Evolutionary conservation across 225 moss, liverwort and hornwort species (phyloP), one percentile per base, ranked within the genome.

Genomic region (Pseudisothecium myosuroides): DNA sequence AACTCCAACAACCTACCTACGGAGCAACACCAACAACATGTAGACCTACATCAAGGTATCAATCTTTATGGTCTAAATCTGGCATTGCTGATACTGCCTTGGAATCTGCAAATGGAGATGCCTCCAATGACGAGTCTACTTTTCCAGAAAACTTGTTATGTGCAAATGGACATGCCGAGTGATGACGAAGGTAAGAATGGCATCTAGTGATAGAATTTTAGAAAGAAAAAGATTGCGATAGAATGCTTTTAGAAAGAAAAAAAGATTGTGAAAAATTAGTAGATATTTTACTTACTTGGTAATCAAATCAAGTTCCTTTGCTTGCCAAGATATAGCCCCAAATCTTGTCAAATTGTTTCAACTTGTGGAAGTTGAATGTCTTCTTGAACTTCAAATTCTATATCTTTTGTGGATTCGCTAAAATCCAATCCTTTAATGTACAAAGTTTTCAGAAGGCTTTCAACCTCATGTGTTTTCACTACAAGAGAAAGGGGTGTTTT

Each of bases 361-460:
- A 16, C 26, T 73, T 43, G 27, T 12, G 5, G 22, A 16, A 73
- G 2, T 23, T 28, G 45, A 39, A 16, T 8, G 7, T 45, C 39
- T 73, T 26, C 16, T 27, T 14, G 14, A n/a, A 45, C 2, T 14
- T 29, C 24, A 17, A 4, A 17, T 17, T 64, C 64, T 8, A 34
- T 17, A 64, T 64, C 64, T 64, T 64, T 2, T 64, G 5, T 64
- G 5, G 34, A 17, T 64, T 34, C 9, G 0, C 15, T 64, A 1
- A 17, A 32, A 16, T 1, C 34, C 64, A 64, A 64, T 34, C 17
- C 9, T 32, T 64, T 17, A 64, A 17, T 17, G 32, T 34, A 64
- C 0, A 4, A 4, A 4, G n/a, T 68, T 4, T 68, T 22, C 1
- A 68, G 4, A 2, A 68, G 68, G 4, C 12, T 0, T 68, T 68